A percentile compares a stretch with the other conserved stretches of the same genome.
Conservation (phyloP, 768 basidiomycete species). For the Lactarius sp. region DNA sequence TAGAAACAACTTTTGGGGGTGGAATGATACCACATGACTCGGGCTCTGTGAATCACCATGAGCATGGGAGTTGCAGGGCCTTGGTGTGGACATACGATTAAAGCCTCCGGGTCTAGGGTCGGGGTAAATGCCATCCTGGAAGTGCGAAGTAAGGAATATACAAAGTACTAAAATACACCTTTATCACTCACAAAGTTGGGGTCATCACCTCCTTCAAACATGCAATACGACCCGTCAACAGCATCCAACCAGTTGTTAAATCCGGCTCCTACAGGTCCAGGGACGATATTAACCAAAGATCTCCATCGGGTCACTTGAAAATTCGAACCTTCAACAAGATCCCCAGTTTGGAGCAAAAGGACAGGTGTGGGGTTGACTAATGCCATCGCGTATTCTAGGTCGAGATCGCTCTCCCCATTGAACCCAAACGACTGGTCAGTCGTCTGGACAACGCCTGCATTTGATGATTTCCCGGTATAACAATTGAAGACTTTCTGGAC, state of each 20-base stretch:
- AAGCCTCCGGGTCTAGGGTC: slow-evolving; percentile 33
- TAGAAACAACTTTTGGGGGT: slow-evolving; percentile 39
- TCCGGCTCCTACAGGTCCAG: slow-evolving; percentile 9
- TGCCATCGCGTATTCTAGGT: no score
- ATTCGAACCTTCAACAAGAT: slow-evolving; percentile 8
- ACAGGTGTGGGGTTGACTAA: no score
- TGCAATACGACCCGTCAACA: slow-evolving; percentile 23
- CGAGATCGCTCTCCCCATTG: no score
- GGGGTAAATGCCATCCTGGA: slow-evolving; percentile 35
- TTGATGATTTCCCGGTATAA: slow-evolving; percentile 1
- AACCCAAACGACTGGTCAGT: no score
- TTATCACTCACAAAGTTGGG: slow-evolving; percentile 1
- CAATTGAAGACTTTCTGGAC: slow-evolving; percentile 21
- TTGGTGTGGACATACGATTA: slow-evolving; percentile 31
- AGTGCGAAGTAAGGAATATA: not conserved
- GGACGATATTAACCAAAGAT: not conserved
- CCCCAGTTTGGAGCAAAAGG: no score
- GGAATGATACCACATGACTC: slow-evolving; percentile 34
- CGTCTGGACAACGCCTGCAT: no score
- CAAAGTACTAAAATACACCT: not conserved
- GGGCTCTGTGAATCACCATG: no score
- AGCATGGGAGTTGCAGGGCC: no score
- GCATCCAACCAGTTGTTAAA: slow-evolving; percentile 27
- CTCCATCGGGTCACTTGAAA: not conserved
- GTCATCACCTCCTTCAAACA: slow-evolving; percentile 17